Percentiles rank a stretch among this genome's conserved stretches.
These are phyloP conservation scores for Lolium perenne DNA, from an alignment of 176 grass and related monocot genomes.

Conservation along the genomic window DNA sequence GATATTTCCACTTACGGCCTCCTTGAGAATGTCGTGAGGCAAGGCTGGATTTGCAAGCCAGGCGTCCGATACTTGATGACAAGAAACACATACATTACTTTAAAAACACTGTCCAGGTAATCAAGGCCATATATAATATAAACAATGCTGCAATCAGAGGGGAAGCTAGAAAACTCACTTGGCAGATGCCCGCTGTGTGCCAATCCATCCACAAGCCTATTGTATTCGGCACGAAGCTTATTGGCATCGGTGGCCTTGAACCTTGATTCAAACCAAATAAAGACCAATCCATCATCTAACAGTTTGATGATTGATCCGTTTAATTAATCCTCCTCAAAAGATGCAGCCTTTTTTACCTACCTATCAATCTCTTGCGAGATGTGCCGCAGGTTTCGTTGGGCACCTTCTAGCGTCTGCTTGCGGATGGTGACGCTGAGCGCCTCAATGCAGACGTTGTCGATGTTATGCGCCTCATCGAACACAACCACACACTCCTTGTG, in stretches of 20 bases:
- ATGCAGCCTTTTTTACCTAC: conserved; percentile 62
- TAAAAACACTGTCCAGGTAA: background rate
- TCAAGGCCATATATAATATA: background rate
- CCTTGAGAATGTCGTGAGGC: conserved; percentile 89
- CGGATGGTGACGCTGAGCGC: conserved; percentile 83
- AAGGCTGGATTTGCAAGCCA: conserved; percentile 87
- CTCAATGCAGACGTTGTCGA: conserved; percentile 96
- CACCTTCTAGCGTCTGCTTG: conserved; percentile 84
- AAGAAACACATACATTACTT: conserved; percentile 28
- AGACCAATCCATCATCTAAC: background rate
- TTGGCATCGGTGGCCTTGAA: conserved; percentile 97
- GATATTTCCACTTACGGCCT: conserved; percentile 95
- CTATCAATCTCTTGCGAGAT: conserved; percentile 89
- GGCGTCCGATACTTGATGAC: conserved; percentile 78
- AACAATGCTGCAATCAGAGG: background rate
- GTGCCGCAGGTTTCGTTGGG: conserved; percentile 67
- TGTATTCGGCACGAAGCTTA: conserved; percentile 92
- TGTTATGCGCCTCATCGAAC: conserved; percentile 98
- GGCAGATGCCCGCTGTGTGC: conserved; percentile 92
- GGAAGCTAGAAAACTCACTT: conserved; percentile 59
- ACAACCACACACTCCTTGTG: conserved; percentile 89
- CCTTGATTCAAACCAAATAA: conserved; percentile 87
- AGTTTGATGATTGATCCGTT: background rate
- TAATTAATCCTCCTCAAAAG: background rate
- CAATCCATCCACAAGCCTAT: conserved; percentile 81